Evolutionary conservation across 495 filamentous ascomycete genomes (phyloP).

Genomic region (Lasiosphaeria miniovina): DNA sequence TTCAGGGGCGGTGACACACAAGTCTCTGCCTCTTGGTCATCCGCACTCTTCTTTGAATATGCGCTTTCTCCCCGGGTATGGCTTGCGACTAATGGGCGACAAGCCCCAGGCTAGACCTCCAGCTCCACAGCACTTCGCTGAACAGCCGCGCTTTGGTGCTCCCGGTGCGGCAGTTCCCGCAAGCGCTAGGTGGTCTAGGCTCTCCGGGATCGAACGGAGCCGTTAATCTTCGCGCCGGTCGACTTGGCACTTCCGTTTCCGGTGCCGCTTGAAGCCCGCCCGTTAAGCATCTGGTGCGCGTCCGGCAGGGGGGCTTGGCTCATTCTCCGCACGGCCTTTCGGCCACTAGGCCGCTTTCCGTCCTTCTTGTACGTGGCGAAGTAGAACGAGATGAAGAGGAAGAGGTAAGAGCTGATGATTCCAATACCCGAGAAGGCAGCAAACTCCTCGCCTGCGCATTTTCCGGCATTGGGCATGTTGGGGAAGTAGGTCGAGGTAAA

Average conservation of each 20-base stretch:
- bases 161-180: constrained; percentile 1
- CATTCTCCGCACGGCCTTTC: constrained; percentile 55
- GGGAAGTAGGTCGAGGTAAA: constrained; percentile 91
- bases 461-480: constrained; percentile 74
- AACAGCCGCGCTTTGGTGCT: background rate
- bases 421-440: constrained; percentile 90
- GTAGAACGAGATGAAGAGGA: constrained; percentile 99
- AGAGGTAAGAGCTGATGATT: constrained; percentile 87
- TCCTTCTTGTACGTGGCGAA: constrained; percentile 92
- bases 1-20: background rate
- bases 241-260: constrained; percentile 36
- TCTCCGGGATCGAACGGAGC: constrained; percentile 54
- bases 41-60: too few species aligned
- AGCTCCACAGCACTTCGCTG: background rate
- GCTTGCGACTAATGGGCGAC: background rate
- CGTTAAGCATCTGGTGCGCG: constrained; percentile 42
- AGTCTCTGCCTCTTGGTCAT: background rate
- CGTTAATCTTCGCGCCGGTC: constrained; percentile 48
- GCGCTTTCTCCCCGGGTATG: background rate
- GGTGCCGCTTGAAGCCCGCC: constrained; percentile 13
- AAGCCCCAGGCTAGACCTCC: background rate
- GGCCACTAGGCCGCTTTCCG: constrained; percentile 57
- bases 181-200: constrained; percentile 39
- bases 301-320: constrained; percentile 52
- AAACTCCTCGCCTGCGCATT: constrained; percentile 95